These are phyloP conservation scores for Penicillium coffeae DNA, from an alignment of 495 filamentous ascomycete genomes.

Conservation along the genomic window DNA sequence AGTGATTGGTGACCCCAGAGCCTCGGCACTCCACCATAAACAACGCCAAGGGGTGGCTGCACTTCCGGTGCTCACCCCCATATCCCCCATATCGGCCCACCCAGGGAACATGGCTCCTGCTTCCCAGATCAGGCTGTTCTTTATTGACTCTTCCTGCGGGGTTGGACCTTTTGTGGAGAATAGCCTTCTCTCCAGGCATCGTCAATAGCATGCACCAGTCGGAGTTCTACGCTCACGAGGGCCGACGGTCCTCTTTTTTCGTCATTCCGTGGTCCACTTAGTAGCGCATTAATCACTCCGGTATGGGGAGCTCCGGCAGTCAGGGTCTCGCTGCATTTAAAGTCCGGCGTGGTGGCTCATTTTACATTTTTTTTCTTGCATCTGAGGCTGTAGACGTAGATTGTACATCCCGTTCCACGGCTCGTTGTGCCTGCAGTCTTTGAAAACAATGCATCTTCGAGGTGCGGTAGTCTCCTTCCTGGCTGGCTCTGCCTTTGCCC, in stretches of 20 bases:
- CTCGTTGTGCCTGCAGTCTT: neutral
- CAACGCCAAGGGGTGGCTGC: constrained; percentile 16
- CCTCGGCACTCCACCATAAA: constrained; percentile 14
- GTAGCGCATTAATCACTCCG: too few relatives aligned
- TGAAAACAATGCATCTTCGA: constrained; percentile 14
- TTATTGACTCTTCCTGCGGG: constrained; percentile 16
- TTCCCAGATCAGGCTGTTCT: constrained; percentile 7
- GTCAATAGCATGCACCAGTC: too few relatives aligned
- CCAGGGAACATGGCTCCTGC: neutral
- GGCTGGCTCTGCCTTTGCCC: constrained; percentile 13
- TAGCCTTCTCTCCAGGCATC: neutral
- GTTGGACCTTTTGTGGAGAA: neutral
- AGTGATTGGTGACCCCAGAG: neutral
- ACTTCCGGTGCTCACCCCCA: too few relatives aligned
- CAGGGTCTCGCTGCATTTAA: too few relatives aligned
- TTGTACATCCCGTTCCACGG: neutral
- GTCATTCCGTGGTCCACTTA: constrained; percentile 1
- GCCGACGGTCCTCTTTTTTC: neutral
- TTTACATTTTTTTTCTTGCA: neutral
- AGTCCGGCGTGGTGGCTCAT: too few relatives aligned
- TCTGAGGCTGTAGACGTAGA: neutral
- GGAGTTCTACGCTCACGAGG: too few relatives aligned
- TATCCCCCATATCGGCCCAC: constrained; percentile 5
- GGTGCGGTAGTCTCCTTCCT: constrained; percentile 13
- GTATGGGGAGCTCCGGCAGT: too few relatives aligned